A percentile compares a stretch with the other conserved stretches of the same genome.
phyloP scores from a whole-genome alignment of 495 filamentous ascomycete genomes.

The Cudoniella acicularis region DNA sequence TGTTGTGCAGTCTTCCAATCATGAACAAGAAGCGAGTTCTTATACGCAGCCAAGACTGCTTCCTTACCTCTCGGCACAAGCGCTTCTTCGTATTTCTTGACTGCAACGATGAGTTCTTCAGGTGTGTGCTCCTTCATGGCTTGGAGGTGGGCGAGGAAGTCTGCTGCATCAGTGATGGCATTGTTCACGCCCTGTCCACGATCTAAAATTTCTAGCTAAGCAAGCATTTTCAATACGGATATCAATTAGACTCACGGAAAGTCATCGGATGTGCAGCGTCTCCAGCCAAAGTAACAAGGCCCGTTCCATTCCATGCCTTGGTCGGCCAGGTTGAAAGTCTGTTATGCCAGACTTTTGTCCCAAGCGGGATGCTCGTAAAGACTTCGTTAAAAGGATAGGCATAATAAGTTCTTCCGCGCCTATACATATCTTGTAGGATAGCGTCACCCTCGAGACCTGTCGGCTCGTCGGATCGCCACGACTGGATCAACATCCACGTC shows the following conservation, averaged over 20 bases:
- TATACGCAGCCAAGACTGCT: slow-evolving; percentile 24
- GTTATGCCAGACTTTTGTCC: slow-evolving; percentile 20
- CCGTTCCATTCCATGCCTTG: slow-evolving; percentile 34
- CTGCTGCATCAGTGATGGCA: slow-evolving; percentile 39
- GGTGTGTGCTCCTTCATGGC: slow-evolving; percentile 23
- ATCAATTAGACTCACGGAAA: slow-evolving; percentile 36
- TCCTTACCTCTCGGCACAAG: slow-evolving; percentile 30
- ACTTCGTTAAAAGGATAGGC: slow-evolving; percentile 23
- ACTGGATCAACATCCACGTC: slow-evolving; percentile 23
- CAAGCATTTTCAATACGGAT: slow-evolving; percentile 6
- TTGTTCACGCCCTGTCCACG: slow-evolving; percentile 51
- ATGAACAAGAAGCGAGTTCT: slow-evolving; percentile 34
- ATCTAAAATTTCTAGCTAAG: slow-evolving; percentile 17
- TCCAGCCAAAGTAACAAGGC: slow-evolving; percentile 45
- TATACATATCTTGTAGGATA: slow-evolving; percentile 13
- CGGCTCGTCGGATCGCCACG: slow-evolving; percentile 19
- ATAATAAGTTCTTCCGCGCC: slow-evolving; percentile 6
- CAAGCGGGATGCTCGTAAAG: slow-evolving; percentile 18
- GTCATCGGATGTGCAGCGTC: slow-evolving; percentile 61
- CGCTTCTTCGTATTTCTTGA: slow-evolving; percentile 33
- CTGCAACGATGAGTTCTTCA: slow-evolving; percentile 21
- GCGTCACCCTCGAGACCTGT: slow-evolving; percentile 9
- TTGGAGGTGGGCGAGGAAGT: slow-evolving; percentile 28
- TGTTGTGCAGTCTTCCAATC: slow-evolving; percentile 29
- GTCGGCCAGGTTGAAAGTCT: slow-evolving; percentile 28